Conservation (phyloP, 2,329 filamentous ascomycete species). For the Epicoccum nigrum region DNA sequence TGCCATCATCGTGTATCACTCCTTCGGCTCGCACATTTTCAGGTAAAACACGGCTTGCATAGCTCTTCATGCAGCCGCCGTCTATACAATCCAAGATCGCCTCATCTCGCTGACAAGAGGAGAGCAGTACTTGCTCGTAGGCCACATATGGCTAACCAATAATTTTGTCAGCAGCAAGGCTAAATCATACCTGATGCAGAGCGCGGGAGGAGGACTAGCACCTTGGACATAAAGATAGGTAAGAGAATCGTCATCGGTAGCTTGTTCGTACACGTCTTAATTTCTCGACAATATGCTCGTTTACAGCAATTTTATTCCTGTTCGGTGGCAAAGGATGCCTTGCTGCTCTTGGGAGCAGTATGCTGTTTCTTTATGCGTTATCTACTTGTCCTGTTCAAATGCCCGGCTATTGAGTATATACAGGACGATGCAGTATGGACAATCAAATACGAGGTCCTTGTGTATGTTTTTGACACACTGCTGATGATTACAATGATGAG, state of each 20-base stretch:
- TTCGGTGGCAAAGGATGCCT: constrained; percentile 9
- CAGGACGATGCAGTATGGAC: constrained; percentile 54
- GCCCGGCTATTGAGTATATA: constrained; percentile 57
- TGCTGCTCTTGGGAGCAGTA: neutral
- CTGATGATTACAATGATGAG: constrained; percentile 54
- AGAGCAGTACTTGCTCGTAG: constrained; percentile 49
- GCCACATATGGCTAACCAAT: constrained; percentile 51
- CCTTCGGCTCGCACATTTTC: too few relatives aligned
- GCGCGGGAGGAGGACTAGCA: constrained; percentile 41
- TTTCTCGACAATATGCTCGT: constrained; percentile 57
- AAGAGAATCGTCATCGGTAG: constrained; percentile 54
- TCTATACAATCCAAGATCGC: constrained; percentile 58
- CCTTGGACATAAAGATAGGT: constrained; percentile 40
- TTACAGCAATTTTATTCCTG: constrained; percentile 24
- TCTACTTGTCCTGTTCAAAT: constrained; percentile 56
- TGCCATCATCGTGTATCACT: constrained; percentile 53
- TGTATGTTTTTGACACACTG: constrained; percentile 55
- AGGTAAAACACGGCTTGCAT: too few relatives aligned
- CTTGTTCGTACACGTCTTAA: constrained; percentile 53
- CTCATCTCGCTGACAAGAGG: constrained; percentile 50
- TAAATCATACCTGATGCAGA: constrained; percentile 53
- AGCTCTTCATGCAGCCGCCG: constrained; percentile 55
- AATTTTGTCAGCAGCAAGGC: constrained; percentile 55
- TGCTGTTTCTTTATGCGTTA: too few relatives aligned
- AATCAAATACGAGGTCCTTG: constrained; percentile 50